Evolutionary conservation across 2,329 filamentous ascomycete species (phyloP).

Genomic region (Gyromitra esculenta): DNA sequence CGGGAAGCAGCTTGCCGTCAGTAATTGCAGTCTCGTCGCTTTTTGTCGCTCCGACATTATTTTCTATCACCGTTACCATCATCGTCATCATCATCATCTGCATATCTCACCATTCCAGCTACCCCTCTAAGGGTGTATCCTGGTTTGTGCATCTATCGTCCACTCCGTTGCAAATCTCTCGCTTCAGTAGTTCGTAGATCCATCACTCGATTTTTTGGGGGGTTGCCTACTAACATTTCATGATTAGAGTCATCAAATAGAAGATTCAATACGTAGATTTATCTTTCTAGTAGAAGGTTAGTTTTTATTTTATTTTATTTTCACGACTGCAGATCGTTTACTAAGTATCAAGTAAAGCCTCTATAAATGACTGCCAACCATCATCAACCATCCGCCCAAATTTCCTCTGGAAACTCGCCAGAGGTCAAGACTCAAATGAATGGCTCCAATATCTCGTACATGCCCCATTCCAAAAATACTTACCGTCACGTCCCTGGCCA

Average conservation of each 20-base stretch:
- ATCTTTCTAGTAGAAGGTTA: conserved; percentile 18
- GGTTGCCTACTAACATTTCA: conserved; percentile 10
- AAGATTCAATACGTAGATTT: neutral
- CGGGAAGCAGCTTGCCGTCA: conserved; percentile 42
- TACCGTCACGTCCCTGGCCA: conserved; percentile 54
- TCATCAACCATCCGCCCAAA: conserved; percentile 32
- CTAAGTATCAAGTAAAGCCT: conserved; percentile 24
- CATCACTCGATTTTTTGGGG: conserved; percentile 23
- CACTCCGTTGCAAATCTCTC: neutral
- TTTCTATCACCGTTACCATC: conserved; percentile 9
- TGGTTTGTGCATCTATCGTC: conserved; percentile 21
- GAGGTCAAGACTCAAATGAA: conserved; percentile 36
- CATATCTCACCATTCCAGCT: conserved; percentile 10
- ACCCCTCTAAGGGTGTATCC: conserved; percentile 1
- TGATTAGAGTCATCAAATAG: conserved; percentile 4
- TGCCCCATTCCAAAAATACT: conserved; percentile 50
- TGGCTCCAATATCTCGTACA: conserved; percentile 19
- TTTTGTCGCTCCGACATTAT: conserved; percentile 34
- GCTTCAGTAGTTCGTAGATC: conserved; percentile 6
- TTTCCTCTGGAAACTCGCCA: conserved; percentile 42
- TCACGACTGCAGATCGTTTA: neutral
- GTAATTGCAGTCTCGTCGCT: conserved; percentile 37
- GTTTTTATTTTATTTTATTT: neutral
- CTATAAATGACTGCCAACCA: conserved; percentile 32
- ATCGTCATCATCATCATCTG: neutral